These are phyloP conservation scores for Tolypocladium tropicale DNA, from an alignment of 2,329 filamentous ascomycete species.

Conservation along the genomic window DNA sequence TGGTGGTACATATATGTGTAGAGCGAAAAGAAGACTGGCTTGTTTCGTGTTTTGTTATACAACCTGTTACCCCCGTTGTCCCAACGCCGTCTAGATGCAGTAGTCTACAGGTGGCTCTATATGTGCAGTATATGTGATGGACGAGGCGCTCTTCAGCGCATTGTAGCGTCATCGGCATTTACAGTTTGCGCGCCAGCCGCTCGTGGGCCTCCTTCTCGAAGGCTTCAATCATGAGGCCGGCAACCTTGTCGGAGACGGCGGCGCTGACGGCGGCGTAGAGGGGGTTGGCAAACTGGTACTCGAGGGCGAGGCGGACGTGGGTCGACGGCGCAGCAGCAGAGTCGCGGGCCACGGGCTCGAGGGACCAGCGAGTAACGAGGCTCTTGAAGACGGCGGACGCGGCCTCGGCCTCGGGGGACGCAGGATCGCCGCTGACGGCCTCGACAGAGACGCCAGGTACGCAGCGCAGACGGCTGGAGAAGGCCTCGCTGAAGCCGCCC, in stretches of 20 bases:
- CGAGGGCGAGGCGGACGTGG: constrained; percentile 64
- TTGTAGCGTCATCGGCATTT: background rate
- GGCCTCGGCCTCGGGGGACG: constrained; percentile 30
- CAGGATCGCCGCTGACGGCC: constrained; percentile 54
- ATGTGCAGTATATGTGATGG: background rate
- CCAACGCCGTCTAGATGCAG: background rate
- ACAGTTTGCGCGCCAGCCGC: constrained; percentile 11
- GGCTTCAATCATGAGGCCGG: constrained; percentile 80
- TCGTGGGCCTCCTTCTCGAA: constrained; percentile 73
- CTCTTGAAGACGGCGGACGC: constrained; percentile 51
- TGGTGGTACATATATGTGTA: background rate
- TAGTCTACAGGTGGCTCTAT: background rate
- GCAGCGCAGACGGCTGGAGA: constrained; percentile 72
- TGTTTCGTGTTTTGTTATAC: background rate
- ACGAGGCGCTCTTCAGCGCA: background rate
- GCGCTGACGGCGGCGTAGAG: constrained; percentile 74
- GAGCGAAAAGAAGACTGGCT: background rate
- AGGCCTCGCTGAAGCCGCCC: constrained; percentile 73
- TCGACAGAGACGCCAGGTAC: constrained; percentile 64
- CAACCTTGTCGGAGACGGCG: constrained; percentile 74
- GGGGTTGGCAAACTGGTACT: constrained; percentile 82
- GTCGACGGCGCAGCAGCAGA: constrained; percentile 32
- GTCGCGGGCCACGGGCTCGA: constrained; percentile 31
- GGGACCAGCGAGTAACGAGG: constrained; percentile 60
- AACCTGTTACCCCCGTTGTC: background rate